A percentile compares a stretch with the other conserved stretches of the same genome.
Evolutionary conservation across 768 basidiomycete genomes (phyloP).

Genomic region (Rickenella mellea): DNA sequence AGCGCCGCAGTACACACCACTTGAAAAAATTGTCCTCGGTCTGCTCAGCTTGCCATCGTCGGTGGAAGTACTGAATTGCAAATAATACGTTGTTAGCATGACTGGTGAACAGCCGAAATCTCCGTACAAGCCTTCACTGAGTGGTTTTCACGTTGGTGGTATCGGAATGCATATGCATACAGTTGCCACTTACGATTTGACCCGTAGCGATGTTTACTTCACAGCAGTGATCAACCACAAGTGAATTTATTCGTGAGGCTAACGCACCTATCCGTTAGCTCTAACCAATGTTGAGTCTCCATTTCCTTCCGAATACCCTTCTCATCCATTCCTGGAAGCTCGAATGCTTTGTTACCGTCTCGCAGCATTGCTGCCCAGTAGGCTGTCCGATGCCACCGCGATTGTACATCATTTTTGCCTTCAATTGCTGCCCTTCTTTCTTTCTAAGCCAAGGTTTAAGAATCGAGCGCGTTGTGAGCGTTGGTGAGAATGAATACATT

Average conservation of each 20-base stretch:
- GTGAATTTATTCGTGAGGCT: slow-evolving; percentile 1
- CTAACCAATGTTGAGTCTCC: slow-evolving; percentile 58
- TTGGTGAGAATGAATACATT: too few species aligned
- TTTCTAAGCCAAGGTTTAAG: too few species aligned
- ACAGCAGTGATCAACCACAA: not conserved
- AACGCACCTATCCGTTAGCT: slow-evolving; percentile 48
- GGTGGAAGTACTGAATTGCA: slow-evolving; percentile 43
- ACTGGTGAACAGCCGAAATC: not conserved
- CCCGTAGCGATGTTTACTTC: slow-evolving; percentile 53
- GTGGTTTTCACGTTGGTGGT: slow-evolving; percentile 1
- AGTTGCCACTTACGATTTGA: slow-evolving; percentile 46
- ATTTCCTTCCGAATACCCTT: slow-evolving; percentile 29
- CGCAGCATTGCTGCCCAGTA: slow-evolving; percentile 31
- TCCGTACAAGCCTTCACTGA: slow-evolving; percentile 32
- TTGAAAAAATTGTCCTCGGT: slow-evolving; percentile 60
- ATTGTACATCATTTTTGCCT: slow-evolving; percentile 34
- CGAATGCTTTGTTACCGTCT: slow-evolving; percentile 33
- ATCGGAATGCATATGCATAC: not conserved
- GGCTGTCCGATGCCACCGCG: slow-evolving; percentile 39
- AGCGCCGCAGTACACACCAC: slow-evolving; percentile 26
- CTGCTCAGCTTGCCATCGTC: slow-evolving; percentile 46
- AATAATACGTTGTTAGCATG: not conserved
- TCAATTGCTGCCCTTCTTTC: slow-evolving; percentile 32
- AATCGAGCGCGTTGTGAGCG: too few species aligned
- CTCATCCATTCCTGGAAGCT: slow-evolving; percentile 18